Conservation (phyloP, 371 early-diverging fungal genomes). For the Mortierella polycephala region DNA sequence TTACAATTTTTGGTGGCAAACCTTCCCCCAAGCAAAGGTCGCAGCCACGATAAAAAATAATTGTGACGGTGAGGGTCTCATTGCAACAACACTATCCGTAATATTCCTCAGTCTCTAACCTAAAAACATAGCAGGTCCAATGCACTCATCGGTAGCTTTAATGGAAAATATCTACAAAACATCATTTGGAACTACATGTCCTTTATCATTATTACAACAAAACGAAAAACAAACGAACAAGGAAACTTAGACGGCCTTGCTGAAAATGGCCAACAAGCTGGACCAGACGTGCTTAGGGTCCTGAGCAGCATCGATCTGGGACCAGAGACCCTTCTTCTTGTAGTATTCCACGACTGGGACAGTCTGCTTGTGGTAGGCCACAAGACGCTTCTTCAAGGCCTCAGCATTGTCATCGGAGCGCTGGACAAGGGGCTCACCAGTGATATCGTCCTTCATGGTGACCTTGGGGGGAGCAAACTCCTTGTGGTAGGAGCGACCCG, state of each 20-base stretch:
- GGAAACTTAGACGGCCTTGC: constrained; percentile 33
- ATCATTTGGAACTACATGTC: neutral
- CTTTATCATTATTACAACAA: no score
- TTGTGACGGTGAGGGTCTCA: no score
- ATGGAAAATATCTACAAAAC: neutral
- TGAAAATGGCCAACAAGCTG: constrained; percentile 88
- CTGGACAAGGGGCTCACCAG: constrained; percentile 96
- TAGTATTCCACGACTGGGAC: constrained; percentile 98
- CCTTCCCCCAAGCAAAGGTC: neutral
- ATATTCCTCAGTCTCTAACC: neutral
- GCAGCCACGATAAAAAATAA: no score
- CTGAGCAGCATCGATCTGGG: constrained; percentile 94
- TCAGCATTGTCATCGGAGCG: constrained; percentile 98
- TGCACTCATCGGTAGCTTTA: neutral
- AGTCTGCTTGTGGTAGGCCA: constrained; percentile 95
- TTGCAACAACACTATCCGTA: neutral
- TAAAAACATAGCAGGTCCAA: neutral
- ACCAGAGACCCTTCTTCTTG: constrained; percentile 91
- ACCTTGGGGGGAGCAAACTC: constrained; percentile 97
- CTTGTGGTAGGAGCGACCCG: constrained; percentile 97
- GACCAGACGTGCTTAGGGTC: constrained; percentile 92
- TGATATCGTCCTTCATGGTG: constrained; percentile 92
- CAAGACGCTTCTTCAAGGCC: constrained; percentile 93
- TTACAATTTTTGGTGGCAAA: neutral
- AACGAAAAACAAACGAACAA: neutral